Evolutionary conservation across 495 filamentous ascomycete genomes (phyloP).

Genomic region (Pseudevernia furfuracea): DNA sequence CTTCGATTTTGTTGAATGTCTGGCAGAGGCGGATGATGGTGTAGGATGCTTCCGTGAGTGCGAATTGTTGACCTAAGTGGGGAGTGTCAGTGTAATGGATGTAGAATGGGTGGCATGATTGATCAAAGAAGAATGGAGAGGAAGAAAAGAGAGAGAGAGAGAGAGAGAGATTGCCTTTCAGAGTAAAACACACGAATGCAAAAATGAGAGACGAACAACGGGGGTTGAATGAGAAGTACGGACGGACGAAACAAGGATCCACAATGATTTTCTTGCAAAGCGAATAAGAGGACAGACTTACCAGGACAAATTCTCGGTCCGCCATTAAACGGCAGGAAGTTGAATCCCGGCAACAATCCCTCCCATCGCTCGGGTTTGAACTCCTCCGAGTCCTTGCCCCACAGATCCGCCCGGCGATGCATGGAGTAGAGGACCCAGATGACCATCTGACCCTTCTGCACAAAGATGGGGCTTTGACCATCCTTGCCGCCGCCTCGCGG

Average conservation of each 20-base stretch:
- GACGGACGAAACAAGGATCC: not conserved
- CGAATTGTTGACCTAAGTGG: slow-evolving; percentile 44
- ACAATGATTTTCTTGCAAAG: not conserved
- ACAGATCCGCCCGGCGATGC: slow-evolving; percentile 32
- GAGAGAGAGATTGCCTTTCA: too few species aligned
- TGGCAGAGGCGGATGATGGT: not conserved
- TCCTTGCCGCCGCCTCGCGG: slow-evolving; percentile 47
- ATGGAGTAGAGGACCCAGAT: slow-evolving; percentile 26
- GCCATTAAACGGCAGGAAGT: slow-evolving; percentile 56
- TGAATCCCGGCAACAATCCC: slow-evolving; percentile 37
- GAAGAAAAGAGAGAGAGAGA: not conserved
- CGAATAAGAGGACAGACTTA: not conserved
- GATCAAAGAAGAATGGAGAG: not conserved
- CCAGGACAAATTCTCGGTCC: slow-evolving; percentile 48
- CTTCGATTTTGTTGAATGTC: not conserved
- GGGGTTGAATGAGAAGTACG: not conserved
- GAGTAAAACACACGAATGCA: not conserved
- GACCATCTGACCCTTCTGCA: slow-evolving; percentile 31
- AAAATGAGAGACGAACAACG: not conserved
- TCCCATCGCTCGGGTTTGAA: slow-evolving; percentile 24
- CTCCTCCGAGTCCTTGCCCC: slow-evolving; percentile 30
- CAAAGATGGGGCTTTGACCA: slow-evolving; percentile 40
- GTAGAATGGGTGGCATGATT: not conserved
- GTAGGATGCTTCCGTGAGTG: slow-evolving; percentile 45
- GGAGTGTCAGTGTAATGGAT: slow-evolving; percentile 14